These are phyloP conservation scores for Sporisorium graminicola DNA, from an alignment of 1,284 basidiomycete species.

Conservation along the genomic window DNA sequence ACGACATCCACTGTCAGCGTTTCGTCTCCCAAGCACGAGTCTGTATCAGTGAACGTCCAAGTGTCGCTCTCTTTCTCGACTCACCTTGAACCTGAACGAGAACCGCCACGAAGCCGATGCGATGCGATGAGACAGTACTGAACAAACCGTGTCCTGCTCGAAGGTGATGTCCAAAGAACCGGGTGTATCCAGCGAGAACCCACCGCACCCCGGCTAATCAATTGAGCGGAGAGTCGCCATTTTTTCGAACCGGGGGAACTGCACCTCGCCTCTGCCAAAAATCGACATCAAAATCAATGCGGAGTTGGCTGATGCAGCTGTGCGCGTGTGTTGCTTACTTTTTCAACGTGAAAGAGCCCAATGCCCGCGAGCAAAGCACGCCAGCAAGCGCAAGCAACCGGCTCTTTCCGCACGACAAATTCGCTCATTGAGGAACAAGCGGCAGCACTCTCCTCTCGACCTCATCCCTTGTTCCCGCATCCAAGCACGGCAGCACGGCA, in stretches of 20 bases:
- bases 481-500: too few relatives aligned
- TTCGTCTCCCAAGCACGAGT: neutral
- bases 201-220: neutral
- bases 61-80: neutral
- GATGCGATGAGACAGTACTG: neutral
- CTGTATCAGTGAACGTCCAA: too few relatives aligned
- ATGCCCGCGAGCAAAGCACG: too few relatives aligned
- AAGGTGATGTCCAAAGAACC: neutral
- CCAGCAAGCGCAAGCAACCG: too few relatives aligned
- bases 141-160: neutral
- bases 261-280: neutral
- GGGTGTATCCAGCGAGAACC: too few relatives aligned
- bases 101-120: neutral
- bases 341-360: constrained; percentile 1
- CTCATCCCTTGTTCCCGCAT: neutral
- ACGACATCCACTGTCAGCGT: neutral
- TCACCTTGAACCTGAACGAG: neutral
- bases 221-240: too few relatives aligned
- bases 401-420: constrained; percentile 7
- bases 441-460: neutral
- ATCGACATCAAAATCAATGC: neutral
- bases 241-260: too few relatives aligned
- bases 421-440: too few relatives aligned
- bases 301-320: constrained; percentile 2
- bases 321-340: too few relatives aligned